Conservation (phyloP, 2,329 filamentous ascomycete species). For the Metarhizium guizhouense region DNA sequence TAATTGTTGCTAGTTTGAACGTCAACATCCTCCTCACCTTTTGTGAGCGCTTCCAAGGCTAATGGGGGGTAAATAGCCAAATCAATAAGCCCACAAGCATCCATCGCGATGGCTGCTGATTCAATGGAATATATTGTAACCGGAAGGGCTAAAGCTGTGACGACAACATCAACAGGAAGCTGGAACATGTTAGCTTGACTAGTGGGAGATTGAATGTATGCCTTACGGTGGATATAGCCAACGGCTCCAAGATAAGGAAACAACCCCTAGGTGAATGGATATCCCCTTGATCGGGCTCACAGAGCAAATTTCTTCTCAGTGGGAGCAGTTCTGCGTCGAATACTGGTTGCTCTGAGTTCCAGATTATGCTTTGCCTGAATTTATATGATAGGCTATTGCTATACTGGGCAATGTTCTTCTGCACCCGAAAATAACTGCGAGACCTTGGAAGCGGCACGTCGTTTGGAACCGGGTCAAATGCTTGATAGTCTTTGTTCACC, state of each 20-base stretch:
- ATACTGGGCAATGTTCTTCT: conserved; percentile 69
- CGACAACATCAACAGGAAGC: conserved; percentile 61
- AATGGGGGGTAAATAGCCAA: conserved; percentile 57
- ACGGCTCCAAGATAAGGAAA: conserved; percentile 67
- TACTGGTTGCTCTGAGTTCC: conserved; percentile 69
- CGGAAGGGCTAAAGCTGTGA: conserved; percentile 68
- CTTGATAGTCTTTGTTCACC: conserved; percentile 48
- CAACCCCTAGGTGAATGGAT: conserved; percentile 37
- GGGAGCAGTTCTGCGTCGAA: conserved; percentile 65
- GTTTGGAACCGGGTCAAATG: conserved; percentile 55
- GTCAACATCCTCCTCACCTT: conserved; percentile 62
- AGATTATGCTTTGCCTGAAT: conserved; percentile 37
- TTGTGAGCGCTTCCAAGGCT: conserved; percentile 84
- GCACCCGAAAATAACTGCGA: conserved; percentile 28
- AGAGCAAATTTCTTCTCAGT: conserved; percentile 75
- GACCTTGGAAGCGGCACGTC: conserved; percentile 39
- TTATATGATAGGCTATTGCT: conserved; percentile 67
- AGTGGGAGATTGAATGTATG: not conserved
- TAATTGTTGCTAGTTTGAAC: conserved; percentile 81
- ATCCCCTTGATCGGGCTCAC: conserved; percentile 49
- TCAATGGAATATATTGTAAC: conserved; percentile 80
- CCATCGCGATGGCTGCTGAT: conserved; percentile 67
- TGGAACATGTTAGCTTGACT: conserved; percentile 24
- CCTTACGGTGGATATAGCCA: conserved; percentile 68
- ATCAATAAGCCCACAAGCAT: conserved; percentile 59